Percentiles rank a stretch among this genome's conserved stretches.
Conservation (phyloP, 208 protist genomes). For the Acanthamoeba healyi region DNA sequence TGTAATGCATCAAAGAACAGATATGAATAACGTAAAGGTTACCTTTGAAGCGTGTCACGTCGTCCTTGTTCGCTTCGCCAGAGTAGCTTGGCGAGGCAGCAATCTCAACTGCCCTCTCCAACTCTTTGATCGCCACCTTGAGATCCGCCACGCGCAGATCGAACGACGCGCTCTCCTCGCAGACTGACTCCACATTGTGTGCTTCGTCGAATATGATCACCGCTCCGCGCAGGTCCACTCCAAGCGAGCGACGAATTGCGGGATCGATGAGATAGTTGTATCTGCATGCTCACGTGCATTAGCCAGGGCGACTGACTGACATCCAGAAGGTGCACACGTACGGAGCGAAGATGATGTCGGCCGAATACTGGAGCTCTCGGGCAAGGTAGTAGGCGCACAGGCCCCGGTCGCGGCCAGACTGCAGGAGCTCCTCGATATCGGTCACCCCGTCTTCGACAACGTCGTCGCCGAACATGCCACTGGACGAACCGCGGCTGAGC, state of each 20-base stretch:
- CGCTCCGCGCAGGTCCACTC: constrained; percentile 91
- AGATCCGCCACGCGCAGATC: constrained; percentile 82
- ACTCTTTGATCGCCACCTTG: constrained; percentile 78
- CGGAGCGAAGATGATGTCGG: constrained; percentile 96
- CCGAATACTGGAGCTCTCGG: constrained; percentile 90
- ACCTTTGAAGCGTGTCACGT: constrained; percentile 37
- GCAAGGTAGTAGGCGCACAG: constrained; percentile 96
- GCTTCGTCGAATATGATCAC: constrained; percentile 97
- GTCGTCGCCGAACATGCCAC: not conserved
- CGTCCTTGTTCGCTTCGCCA: constrained; percentile 59
- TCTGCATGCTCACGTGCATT: too few relatives aligned
- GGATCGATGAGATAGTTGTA: constrained; percentile 98
- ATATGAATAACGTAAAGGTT: too few relatives aligned
- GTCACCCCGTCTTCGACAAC: constrained; percentile 78
- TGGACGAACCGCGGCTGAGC: not conserved
- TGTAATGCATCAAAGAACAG: too few relatives aligned
- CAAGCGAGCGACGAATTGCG: constrained; percentile 90
- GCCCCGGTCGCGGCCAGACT: constrained; percentile 86
- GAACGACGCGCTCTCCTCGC: constrained; percentile 84
- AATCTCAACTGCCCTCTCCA: constrained; percentile 41
- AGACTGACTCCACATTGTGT: constrained; percentile 93
- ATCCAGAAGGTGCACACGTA: constrained; percentile 84
- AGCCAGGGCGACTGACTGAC: too few relatives aligned
- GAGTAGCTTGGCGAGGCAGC: constrained; percentile 5
- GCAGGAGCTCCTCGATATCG: constrained; percentile 96